Base-by-base conservation (phyloP, 75 land plant species). In the Pinus albicaulis region DNA sequence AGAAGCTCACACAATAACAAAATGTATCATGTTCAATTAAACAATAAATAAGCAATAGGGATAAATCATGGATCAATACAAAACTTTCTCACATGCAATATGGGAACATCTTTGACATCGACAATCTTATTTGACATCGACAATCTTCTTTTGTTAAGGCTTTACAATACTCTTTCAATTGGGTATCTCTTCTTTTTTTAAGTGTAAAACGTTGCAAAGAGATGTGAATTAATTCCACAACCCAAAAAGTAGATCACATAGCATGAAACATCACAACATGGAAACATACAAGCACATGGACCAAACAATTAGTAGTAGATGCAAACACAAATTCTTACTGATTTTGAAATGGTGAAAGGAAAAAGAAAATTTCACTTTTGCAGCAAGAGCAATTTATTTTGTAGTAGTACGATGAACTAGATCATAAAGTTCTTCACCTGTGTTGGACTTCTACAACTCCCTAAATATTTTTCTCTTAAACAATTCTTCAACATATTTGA, bases 331-430 rank as follows among this genome's bases (percentile, higher is more conserved):
- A 13, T 15, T 62, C 65, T 13, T 25, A 31, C 44, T 34, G 7
- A 36, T 36, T 48, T 65, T 65, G 17, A 19, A 36, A 73, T 26
- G 44, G 16, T 41, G 22, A 5, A 20, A 74, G 2, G 59, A 55
- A 53, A 74, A 31, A 44, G 3, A 16, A 55, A 58, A 28, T 23
- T 71, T 71, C 28, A 96, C 98, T 93, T 92, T 94, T 20, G 91
- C 95, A 71, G 95, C 99, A 66, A 92, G 90, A 74, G 99, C 95
- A 80, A 90, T 94, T 76, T 97, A 98, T 72, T 65, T 94, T 3
- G 99, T 95, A 78, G 98, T 94, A 4, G 98, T 98, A 19, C 95
- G 77, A 74, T 97, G 98, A 77, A 97, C 87, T 68, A 97, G 92
- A 76, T 97, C 98, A 73, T 89, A 71, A 64, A 97, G 89, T 84